Evolutionary conservation across 2,329 filamentous ascomycete genomes (phyloP).

Genomic region (Penicillium verrucosum): DNA sequence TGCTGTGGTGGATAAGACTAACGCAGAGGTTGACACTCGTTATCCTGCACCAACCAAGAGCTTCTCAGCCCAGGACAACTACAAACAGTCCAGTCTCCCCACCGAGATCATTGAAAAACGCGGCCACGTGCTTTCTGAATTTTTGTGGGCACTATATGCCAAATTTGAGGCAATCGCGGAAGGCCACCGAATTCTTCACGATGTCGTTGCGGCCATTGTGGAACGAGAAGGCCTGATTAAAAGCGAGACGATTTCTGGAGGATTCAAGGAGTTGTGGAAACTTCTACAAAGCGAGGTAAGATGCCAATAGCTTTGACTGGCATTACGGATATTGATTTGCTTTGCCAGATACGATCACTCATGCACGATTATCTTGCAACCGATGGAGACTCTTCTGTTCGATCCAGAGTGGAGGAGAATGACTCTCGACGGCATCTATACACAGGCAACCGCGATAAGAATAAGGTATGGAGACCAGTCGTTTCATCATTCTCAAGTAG

Average conservation of each 20-base stretch:
- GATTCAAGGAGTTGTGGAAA: conserved; percentile 97
- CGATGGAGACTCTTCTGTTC: conserved; percentile 69
- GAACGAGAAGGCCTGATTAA: conserved; percentile 68
- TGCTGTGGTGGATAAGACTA: conserved; percentile 88
- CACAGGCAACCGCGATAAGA: conserved; percentile 47
- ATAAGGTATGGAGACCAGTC: conserved; percentile 37
- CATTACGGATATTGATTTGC: not conserved
- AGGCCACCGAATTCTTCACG: conserved; percentile 88
- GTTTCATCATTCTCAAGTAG: not conserved
- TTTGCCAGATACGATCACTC: conserved; percentile 69
- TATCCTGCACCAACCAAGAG: conserved; percentile 74
- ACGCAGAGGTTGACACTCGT: conserved; percentile 86
- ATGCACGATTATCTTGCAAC: conserved; percentile 95
- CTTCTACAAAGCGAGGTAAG: conserved; percentile 83
- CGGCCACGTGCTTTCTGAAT: conserved; percentile 82
- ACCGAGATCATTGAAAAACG: conserved; percentile 71
- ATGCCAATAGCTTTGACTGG: not conserved
- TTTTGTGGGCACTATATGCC: conserved; percentile 87
- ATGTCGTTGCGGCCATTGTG: conserved; percentile 82
- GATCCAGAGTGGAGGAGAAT: conserved; percentile 50
- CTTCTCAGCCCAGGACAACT: conserved; percentile 45
- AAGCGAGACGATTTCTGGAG: conserved; percentile 69
- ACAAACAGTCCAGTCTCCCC: conserved; percentile 53
- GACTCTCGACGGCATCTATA: conserved; percentile 53
- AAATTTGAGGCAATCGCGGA: conserved; percentile 98